Evolutionary conservation across 306 rosid genomes (phyloP).

Genomic region (Sicyos edulis): DNA sequence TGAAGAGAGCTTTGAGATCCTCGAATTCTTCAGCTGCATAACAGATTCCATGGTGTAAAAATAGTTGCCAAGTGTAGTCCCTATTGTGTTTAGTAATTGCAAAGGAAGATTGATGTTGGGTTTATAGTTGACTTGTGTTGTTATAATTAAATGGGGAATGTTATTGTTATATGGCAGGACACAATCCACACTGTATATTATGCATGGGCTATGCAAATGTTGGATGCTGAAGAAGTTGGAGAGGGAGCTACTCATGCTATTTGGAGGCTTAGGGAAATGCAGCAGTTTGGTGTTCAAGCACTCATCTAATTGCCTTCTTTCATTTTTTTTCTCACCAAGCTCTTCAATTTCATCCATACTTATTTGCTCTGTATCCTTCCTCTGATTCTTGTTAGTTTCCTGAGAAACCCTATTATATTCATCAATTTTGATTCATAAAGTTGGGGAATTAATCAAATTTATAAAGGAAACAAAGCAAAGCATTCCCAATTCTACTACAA

Average conservation of each 20-base stretch:
- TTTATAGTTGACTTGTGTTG: background rate
- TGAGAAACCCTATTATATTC: background rate
- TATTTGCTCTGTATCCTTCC: background rate
- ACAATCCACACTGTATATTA: slow-evolving; percentile 76
- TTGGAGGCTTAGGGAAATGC: slow-evolving; percentile 89
- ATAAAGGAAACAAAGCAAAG: background rate
- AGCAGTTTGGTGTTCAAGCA: slow-evolving; percentile 62
- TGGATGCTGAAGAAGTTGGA: slow-evolving; percentile 63
- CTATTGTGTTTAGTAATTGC: background rate
- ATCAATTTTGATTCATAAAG: slow-evolving; percentile 13
- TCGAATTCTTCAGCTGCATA: background rate
- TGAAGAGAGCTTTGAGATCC: background rate
- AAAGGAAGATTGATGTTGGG: background rate
- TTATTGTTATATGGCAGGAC: slow-evolving; percentile 31
- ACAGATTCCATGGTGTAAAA: background rate
- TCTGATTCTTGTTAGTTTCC: slow-evolving; percentile 16
- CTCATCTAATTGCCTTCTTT: slow-evolving; percentile 59
- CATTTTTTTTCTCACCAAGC: slow-evolving; percentile 1
- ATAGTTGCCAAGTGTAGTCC: no score
- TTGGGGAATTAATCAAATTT: background rate
- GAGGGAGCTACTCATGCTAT: slow-evolving; percentile 58
- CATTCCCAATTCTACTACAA: background rate
- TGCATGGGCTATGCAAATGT: slow-evolving; percentile 81
- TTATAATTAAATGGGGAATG: background rate
- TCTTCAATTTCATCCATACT: background rate